Evolutionary conservation across 148 eudicot genomes (phyloP), one percentile per base, ranked within the genome.

Genomic region (Cornus florida): DNA sequence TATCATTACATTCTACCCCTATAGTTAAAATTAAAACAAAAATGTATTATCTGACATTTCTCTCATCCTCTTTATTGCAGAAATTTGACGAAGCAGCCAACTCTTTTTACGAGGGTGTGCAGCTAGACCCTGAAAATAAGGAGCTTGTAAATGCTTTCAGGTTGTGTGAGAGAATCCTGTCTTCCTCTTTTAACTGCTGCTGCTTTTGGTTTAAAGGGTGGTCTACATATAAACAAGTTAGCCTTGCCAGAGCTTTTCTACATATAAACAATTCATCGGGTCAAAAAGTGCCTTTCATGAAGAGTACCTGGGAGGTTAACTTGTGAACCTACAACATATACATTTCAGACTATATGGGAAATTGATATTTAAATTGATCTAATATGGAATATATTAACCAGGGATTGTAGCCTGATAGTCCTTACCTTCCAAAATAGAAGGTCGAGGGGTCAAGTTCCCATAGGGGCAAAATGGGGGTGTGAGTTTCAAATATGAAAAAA

Each of bases 41-140:
- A 17, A 5, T 73, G 79, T 73, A 24, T 60, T 28, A 50, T 79
- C 8, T 57, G 39, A 32, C 20, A 33, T 41, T 57, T 66, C 71
- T 66, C 79, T 62, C 20, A 62, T 62, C n/a, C 57, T 60, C 28
- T 38, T 73, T 76, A 41, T 57, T 83, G 70, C 91, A 96, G 99
- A 96, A 86, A 82, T 96, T 91, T 82, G 98, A 96, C 19, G 99
- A 94, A 43, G 99, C 99, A 79, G 99, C 99, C 38, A 94, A 88
- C 90, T 89, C 93, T 75, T 96, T 96, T 82, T 96, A 96, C 46
- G 98, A 96, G 79, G 99, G 99, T 12, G 94, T 96, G 65, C 75
- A 71, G 77, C 95, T 94, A 35, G 93, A 89, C 80, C 99, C 99
- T 71, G 99, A 96, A 86, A 96, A 89, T 77, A 88, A 75, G 88